A percentile compares a stretch with the other conserved stretches of the same genome.
Conservation (phyloP, 306 rosid genomes). For the Lablab purpureus region DNA sequence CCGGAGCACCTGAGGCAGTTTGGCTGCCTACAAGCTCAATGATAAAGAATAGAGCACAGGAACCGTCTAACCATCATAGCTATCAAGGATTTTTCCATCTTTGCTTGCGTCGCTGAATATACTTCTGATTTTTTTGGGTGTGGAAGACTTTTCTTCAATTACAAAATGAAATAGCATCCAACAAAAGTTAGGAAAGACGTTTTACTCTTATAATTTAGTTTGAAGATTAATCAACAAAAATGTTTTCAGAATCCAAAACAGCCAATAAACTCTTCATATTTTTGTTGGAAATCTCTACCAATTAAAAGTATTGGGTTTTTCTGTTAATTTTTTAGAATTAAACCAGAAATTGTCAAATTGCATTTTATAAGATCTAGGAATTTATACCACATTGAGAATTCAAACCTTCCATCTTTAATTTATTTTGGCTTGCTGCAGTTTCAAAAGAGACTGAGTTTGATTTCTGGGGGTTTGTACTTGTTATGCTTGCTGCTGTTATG, state of each 20-base stretch:
- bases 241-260: slow-evolving; percentile 20
- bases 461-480: slow-evolving; percentile 85
- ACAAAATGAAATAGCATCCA: slow-evolving; percentile 28
- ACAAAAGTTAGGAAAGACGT: slow-evolving; percentile 1
- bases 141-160: slow-evolving; percentile 24
- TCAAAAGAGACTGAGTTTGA: slow-evolving; percentile 91
- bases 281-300: slow-evolving; percentile 22
- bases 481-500: slow-evolving; percentile 99
- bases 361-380: slow-evolving; percentile 23
- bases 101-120: not conserved
- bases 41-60: not conserved
- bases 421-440: slow-evolving; percentile 60
- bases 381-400: slow-evolving; percentile 21
- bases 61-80: not conserved
- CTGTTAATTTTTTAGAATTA: slow-evolving; percentile 23
- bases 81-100: slow-evolving; percentile 38
- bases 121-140: slow-evolving; percentile 8
- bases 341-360: not conserved
- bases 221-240: slow-evolving; percentile 17
- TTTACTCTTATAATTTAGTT: slow-evolving; percentile 20
- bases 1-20: slow-evolving; percentile 10
- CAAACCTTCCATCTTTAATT: slow-evolving; percentile 38
- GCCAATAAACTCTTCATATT: slow-evolving; percentile 25
- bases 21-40: slow-evolving; percentile 5
- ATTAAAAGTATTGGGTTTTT: slow-evolving; percentile 26